These are phyloP conservation scores for Candida wancherniae DNA, from an alignment of 805 yeast genomes.

Conservation along the genomic window DNA sequence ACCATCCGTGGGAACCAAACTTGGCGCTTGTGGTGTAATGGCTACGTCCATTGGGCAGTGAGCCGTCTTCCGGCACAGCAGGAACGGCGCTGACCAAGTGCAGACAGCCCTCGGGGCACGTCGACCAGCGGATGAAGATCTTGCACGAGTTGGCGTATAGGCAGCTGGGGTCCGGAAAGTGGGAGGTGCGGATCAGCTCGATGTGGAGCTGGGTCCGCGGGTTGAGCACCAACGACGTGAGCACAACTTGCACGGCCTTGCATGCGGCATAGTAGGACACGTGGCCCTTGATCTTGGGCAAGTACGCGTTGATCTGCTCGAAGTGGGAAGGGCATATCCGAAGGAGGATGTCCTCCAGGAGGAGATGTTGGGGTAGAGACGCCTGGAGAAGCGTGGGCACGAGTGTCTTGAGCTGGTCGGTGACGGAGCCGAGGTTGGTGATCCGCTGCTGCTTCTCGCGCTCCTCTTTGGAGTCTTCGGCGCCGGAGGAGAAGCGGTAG, in stretches of 20 bases:
- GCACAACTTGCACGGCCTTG: conserved; percentile 50
- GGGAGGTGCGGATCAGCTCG: conserved; percentile 34
- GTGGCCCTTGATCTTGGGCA: conserved; percentile 55
- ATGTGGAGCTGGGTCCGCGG: conserved; percentile 53
- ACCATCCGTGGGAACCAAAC: conserved; percentile 40
- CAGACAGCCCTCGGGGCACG: conserved; percentile 48
- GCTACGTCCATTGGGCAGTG: conserved; percentile 8
- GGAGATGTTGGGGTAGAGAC: conserved; percentile 38
- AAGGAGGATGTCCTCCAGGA: conserved; percentile 46
- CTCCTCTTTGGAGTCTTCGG: too few species aligned
- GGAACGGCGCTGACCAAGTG: conserved; percentile 29
- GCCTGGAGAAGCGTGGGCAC: conserved; percentile 49
- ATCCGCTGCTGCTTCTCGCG: conserved; percentile 24
- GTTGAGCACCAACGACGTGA: conserved; percentile 53
- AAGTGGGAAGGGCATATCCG: conserved; percentile 53
- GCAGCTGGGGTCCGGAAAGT: conserved; percentile 22
- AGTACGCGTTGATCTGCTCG: conserved; percentile 38
- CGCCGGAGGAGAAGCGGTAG: too few species aligned
- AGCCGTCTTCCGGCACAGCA: background rate
- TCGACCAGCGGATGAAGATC: conserved; percentile 52
- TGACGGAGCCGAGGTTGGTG: conserved; percentile 53
- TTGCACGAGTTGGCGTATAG: conserved; percentile 43
- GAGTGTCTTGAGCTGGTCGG: conserved; percentile 41
- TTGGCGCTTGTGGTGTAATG: conserved; percentile 35
- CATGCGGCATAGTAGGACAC: conserved; percentile 52